Conservation (phyloP, 345 rosid species). For the Eutrema japonicum region DNA sequence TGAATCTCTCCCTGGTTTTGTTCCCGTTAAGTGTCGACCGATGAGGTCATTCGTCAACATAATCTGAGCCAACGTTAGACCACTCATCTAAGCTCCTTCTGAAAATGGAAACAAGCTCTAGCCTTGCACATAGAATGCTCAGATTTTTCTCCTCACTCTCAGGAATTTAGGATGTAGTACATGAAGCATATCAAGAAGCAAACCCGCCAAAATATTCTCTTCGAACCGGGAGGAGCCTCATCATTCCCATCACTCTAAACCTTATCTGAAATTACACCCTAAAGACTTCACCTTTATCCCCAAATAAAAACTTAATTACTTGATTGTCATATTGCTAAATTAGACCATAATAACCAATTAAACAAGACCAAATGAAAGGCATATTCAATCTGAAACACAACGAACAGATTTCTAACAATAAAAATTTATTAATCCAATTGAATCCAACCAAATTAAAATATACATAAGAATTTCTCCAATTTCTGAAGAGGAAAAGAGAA, state of each 20-base stretch:
- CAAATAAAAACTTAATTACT: not conserved
- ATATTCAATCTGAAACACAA: no score
- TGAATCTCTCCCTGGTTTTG: constrained; percentile 83
- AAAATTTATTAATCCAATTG: no score
- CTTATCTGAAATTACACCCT: constrained; percentile 29
- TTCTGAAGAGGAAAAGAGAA: no score
- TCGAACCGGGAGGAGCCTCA: constrained; percentile 58
- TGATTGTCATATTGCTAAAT: no score
- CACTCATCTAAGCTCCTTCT: constrained; percentile 98
- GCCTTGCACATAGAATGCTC: constrained; percentile 62
- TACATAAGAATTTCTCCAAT: no score
- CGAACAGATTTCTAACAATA: no score
- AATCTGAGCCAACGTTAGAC: constrained; percentile 96
- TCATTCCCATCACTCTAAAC: constrained; percentile 55
- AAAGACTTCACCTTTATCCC: constrained; percentile 40
- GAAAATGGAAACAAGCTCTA: constrained; percentile 85
- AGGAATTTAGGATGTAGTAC: constrained; percentile 66
- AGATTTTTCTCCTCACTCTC: constrained; percentile 55
- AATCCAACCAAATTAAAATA: no score
- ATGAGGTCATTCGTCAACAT: constrained; percentile 94
- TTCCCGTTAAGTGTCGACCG: constrained; percentile 85
- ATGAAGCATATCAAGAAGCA: constrained; percentile 94
- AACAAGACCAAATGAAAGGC: no score
- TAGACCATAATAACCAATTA: no score
- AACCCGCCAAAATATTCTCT: constrained; percentile 90